phyloP scores from a whole-genome alignment of 768 basidiomycete genomes.

The Termitomyces sp. region DNA sequence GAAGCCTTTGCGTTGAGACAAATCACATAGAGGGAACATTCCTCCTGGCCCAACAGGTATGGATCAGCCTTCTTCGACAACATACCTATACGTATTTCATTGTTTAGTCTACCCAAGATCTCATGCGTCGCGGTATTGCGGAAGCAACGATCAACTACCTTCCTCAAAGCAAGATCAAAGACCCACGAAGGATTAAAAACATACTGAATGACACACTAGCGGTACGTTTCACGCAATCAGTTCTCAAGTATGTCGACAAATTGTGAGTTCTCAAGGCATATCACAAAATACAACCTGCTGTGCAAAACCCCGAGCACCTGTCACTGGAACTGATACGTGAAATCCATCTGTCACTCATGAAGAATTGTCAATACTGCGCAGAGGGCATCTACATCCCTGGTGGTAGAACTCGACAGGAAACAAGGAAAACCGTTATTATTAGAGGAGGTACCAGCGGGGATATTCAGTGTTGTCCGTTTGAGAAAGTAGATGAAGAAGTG shows the following conservation, averaged over 20 bases:
- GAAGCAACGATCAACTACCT: constrained; percentile 14
- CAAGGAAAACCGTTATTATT: constrained; percentile 22
- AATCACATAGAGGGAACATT: constrained; percentile 25
- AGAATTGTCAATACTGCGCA: constrained; percentile 15
- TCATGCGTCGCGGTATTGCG: constrained; percentile 18
- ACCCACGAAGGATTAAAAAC: constrained; percentile 17
- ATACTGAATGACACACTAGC: constrained; percentile 25
- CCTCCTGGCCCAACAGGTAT: constrained; percentile 17
- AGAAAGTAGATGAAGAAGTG: constrained; percentile 25
- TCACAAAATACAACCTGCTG: constrained; percentile 8
- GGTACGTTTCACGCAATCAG: constrained; percentile 13
- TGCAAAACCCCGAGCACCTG: constrained; percentile 6
- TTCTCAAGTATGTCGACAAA: not conserved
- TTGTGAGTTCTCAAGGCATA: constrained; percentile 15
- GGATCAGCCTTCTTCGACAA: not conserved
- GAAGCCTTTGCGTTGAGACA: constrained; percentile 23
- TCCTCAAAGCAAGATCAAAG: constrained; percentile 17
- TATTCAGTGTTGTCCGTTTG: constrained; percentile 21
- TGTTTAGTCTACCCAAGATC: constrained; percentile 19
- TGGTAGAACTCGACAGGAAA: constrained; percentile 23
- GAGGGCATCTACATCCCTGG: constrained; percentile 16
- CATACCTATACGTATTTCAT: not conserved
- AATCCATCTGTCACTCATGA: constrained; percentile 25
- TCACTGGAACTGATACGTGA: constrained; percentile 16
- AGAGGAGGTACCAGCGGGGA: constrained; percentile 18